Evolutionary conservation across 208 protist genomes (phyloP), one percentile per base, ranked within the genome.

Genomic region (Trypanosoma melophagium): DNA sequence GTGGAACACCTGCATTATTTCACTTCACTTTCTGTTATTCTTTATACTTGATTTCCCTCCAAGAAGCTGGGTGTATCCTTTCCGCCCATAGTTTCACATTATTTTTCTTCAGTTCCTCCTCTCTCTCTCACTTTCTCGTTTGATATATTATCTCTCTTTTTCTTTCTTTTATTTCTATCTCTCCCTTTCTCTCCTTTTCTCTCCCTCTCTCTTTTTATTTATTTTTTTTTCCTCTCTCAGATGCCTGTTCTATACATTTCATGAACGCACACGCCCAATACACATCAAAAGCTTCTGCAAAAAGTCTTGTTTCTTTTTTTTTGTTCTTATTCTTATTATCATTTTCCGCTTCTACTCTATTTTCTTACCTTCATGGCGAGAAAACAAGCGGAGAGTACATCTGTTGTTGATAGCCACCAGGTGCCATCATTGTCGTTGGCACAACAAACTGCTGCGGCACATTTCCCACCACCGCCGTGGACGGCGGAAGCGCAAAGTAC

Each of bases 371-470:
- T 50, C 31, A 61, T 9, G 56, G 47, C 31, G 66, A 50, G 24
- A 61, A 71, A 19, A 56, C 47, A n/a, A 71, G 22, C 3, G 54
- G 42, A 12, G 54, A 56, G 31, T 54, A 64, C 14, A 71, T 31
- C 19, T 71, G 66, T 25, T 38, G 55, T 21, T 44, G 54, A 40
- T 63, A 71, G 2, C 57, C 57, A 40, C 28, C 47, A 7, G 54
- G 31, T 21, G 66, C 9, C 31, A 71, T 56, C 25, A 71, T 57
- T 14, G 66, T 64, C 17, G 66, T 47, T 38, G 66, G 66, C 0
- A 64, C n/a, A 42, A 71, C 56, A 55, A 64, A 51, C 45, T 72
- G 56, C 38, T 64, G 66, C 16, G 56, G 17, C 0, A 31, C 40
- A 19, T 19, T 54, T 2, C 38, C 42, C 14, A 31, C 5, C 14